Base-by-base conservation (phyloP, 1,284 basidiomycete genomes). In the Phylloporus gajari region DNA sequence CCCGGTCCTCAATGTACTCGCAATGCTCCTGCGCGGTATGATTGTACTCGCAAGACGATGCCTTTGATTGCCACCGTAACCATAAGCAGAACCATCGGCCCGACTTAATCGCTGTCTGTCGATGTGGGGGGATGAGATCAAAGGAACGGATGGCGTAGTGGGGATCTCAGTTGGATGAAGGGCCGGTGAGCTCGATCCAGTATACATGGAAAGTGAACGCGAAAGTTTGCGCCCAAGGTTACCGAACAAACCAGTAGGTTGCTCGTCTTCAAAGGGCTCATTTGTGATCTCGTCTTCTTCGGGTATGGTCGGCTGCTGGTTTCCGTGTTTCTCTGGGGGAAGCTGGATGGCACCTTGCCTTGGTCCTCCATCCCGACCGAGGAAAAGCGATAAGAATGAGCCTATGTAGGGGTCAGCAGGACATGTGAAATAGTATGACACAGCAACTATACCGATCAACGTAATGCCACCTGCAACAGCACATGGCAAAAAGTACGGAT, bases 401-500 rank as follows among this genome's bases (percentile, higher is more conserved):
- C 97, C 97, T 88, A 44, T 44, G 56, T 5, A 13, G 9, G 42
- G 30, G 40, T 69, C 42, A 73, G 73, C 51, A 61, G 61, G 59
- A 68, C 38, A 73, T 17, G 53, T 1, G 35, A 68, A 51, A 40
- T 27, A 64, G 15, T 51, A 60, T 35, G 68, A 25, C 62, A 48
- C 23, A 72, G 68, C 38, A 59, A n/a, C 77, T 86, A 77, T 73
- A 91, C 94, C 94, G 61, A 86, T 88, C 66, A 96, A 85, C 42
- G 95, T 95, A 56, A 95, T 85, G 21, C 88, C 87, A 7, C 93
- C 88, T 38, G 95, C 96, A 38, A 97, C 85, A n/a, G 89, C 83
- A 76, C 95, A 97, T 1, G 97, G 97, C 6, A 99, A 87, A 48
- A 99, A 87, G 82, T 99, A 99, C 0, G 98, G 98, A 80, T 95